Evolutionary conservation across 805 yeast genomes (phyloP), one percentile per base, ranked within the genome.

Genomic region (Lipomyces mesembrius): DNA sequence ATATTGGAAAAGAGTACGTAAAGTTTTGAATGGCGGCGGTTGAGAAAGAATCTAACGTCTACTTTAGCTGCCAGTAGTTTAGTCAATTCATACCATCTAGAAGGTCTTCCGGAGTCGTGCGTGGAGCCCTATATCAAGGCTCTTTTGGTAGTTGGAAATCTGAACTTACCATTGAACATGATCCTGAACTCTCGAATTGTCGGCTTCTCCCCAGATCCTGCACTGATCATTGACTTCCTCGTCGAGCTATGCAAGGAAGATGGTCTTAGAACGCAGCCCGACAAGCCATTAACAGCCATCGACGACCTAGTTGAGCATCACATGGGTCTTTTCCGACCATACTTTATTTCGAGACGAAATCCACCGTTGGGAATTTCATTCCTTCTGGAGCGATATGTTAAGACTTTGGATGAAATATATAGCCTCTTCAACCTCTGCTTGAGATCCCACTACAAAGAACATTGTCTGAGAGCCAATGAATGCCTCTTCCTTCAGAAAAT

Each of bases 281-380:
- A 54, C 20, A 4, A 17, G 57, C 20, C 34, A n/a, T 29, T 29
- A n/a, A 54, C 37, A 54, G 59, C 29, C 2, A 56, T 56, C 43
- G 49, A 56, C 56, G 49, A 22, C 29, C 43, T 46, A 34, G 22
- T 32, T 9, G 27, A 12, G 25, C 51, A 55, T 20, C 39, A 60
- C 25, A 14, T 53, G 58, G 66, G 68, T 4, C 46, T 54, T n/a
- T 62, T 65, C 60, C 34, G 68, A 51, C 68, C 68, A 20, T 65
- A 65, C 34, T 39, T 61, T 17, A 32, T 61, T 29, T 57, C 68
- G 34, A 11, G 54, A 20, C 37, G 27, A 34, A 20, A 27, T 25
- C 14, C 65, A 11, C 34, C 37, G 14, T 14, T 11, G 12, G 52
- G 60, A 9, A 43, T 59, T 9, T 34, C 25, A 17, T 49, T 56